Evolutionary conservation across 148 eudicot genomes (phyloP).

Genomic region (Camellia granthamiana): DNA sequence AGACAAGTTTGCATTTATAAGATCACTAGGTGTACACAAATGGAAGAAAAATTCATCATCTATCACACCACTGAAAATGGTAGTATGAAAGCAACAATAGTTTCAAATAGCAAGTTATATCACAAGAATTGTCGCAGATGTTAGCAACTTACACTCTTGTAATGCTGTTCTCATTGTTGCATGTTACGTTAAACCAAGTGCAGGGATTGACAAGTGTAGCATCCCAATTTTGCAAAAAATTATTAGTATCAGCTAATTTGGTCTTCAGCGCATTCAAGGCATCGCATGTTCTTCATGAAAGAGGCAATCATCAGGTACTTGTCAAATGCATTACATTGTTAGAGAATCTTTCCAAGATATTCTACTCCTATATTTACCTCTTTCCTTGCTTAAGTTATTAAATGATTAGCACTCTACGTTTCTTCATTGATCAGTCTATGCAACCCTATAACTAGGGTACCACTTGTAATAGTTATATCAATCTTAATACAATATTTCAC

Average conservation of each 20-base stretch:
- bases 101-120: neutral
- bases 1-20: conserved; percentile 74
- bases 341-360: too few relatives aligned
- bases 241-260: conserved; percentile 66
- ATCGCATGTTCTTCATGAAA: conserved; percentile 54
- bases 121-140: conserved; percentile 2
- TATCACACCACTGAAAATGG: neutral
- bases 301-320: conserved; percentile 18
- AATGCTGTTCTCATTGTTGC: conserved; percentile 70
- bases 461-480: too few relatives aligned
- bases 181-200: conserved; percentile 87
- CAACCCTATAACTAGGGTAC: too few relatives aligned
- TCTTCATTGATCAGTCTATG: too few relatives aligned
- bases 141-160: conserved; percentile 65
- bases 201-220: conserved; percentile 81
- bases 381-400: too few relatives aligned
- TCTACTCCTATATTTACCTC: too few relatives aligned
- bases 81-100: neutral
- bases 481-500: too few relatives aligned
- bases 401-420: too few relatives aligned
- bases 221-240: conserved; percentile 83
- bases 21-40: conserved; percentile 50
- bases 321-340: neutral
- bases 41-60: conserved; percentile 3
- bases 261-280: conserved; percentile 61